A percentile compares a stretch with the other conserved stretches of the same genome.
phyloP scores from a whole-genome alignment of 2,329 filamentous ascomycete genomes.

The Lecanicillium sp. region DNA sequence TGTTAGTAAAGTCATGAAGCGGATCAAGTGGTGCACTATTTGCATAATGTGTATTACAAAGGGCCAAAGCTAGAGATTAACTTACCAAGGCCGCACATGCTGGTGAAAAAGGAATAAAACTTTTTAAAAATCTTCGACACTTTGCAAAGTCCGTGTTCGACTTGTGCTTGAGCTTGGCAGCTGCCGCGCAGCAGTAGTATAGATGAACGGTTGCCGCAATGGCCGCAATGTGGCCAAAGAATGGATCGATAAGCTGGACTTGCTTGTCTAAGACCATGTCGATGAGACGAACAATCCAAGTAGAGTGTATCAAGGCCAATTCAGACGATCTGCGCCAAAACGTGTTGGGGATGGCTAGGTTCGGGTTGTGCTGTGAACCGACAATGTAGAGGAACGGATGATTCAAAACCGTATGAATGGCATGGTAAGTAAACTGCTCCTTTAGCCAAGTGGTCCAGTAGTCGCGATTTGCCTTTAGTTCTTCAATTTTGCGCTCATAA shows the following conservation, averaged over 20 bases:
- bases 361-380: conserved; percentile 41
- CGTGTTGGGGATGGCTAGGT: conserved; percentile 42
- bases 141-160: conserved; percentile 44
- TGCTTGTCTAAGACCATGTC: conserved; percentile 45
- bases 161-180: conserved; percentile 38
- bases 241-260: conserved; percentile 39
- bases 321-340: conserved; percentile 46
- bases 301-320: conserved; percentile 40
- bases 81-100: conserved; percentile 37
- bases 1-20: conserved; percentile 8
- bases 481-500: conserved; percentile 37
- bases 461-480: conserved; percentile 32
- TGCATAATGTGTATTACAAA: too few relatives aligned
- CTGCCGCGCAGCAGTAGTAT: conserved; percentile 43
- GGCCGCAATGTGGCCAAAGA: conserved; percentile 41
- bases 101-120: conserved; percentile 36
- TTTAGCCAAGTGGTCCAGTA: conserved; percentile 46
- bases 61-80: too few relatives aligned
- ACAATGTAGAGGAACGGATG: conserved; percentile 46
- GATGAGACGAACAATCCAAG: conserved; percentile 45
- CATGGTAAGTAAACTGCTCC: conserved; percentile 44
- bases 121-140: conserved; percentile 38
- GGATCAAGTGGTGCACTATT: not conserved
- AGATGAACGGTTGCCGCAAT: conserved; percentile 45
- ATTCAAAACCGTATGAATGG: conserved; percentile 41